Percentiles rank a stretch among this genome's conserved stretches.
phyloP scores from a whole-genome alignment of 306 rosid species.

The Gynostemma pentaphyllum region DNA sequence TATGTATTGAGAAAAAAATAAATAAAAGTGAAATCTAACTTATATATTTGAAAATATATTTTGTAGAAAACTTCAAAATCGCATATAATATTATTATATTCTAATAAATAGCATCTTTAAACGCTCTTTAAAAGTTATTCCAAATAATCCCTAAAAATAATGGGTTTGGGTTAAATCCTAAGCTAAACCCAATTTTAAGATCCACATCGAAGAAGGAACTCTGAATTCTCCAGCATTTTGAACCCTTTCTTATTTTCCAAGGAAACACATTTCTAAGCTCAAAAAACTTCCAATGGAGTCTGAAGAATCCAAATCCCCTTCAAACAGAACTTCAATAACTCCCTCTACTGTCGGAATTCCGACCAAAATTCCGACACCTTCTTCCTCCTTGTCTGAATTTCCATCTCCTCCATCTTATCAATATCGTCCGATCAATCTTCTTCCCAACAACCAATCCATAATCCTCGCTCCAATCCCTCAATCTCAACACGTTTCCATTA shows the following conservation, averaged over 20 bases:
- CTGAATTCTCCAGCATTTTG: neutral
- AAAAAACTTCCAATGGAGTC: neutral
- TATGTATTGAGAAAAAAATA: too few species aligned
- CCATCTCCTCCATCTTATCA: slow-evolving; percentile 76
- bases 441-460: slow-evolving; percentile 43
- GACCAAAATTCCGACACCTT: slow-evolving; percentile 36
- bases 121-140: too few species aligned
- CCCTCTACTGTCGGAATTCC: slow-evolving; percentile 64
- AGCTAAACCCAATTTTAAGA: neutral
- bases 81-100: too few species aligned
- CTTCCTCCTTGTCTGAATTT: slow-evolving; percentile 35
- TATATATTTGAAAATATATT: too few species aligned
- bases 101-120: too few species aligned
- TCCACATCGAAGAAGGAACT: neutral
- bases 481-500: slow-evolving; percentile 43
- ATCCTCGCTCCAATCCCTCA: slow-evolving; percentile 75
- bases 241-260: neutral
- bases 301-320: slow-evolving; percentile 14
- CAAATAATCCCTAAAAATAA: too few species aligned
- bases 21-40: too few species aligned
- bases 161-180: too few species aligned
- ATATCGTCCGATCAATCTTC: slow-evolving; percentile 53
- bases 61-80: too few species aligned
- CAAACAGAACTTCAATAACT: slow-evolving; percentile 22
- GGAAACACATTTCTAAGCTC: neutral